Evolutionary conservation across 768 basidiomycete genomes (phyloP), one percentile per base, ranked within the genome.

Genomic region (Kwoniella mangroviensis): DNA sequence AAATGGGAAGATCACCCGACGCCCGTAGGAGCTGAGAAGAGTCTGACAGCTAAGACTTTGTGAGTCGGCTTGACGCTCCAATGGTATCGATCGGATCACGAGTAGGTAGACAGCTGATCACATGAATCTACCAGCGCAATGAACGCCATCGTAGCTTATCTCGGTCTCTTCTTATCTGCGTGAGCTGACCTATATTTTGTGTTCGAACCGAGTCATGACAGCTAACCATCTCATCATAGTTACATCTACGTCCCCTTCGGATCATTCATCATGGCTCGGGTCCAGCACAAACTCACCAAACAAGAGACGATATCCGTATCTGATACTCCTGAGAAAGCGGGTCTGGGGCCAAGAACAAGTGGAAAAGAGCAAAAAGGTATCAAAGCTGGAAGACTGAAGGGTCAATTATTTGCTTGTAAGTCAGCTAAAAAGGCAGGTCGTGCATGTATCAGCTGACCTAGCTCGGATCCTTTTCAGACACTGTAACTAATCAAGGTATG

Each of bases 161-260:
- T 94, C 61, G 91, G 92, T 51, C 87, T 99, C n/a, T 89, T 88
- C 6, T 88, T 98, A 17, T 93, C 91, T n/a, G 94, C 95, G 17
- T 98, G 55, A 78, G 80, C 72, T 49, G 4, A n/a, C 17, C 52
- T n/a, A 28, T 22, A 9, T 54, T 3, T 52, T 6, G 49, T 19
- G 19, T 51, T 22, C 15, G 26, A 15, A n/a, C 17, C n/a, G 2
- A 17, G n/a, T 62, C n/a, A 34, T 34, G 34, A 17, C 3, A 58
- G 65, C 67, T 76, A 41, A 42, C 41, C 21, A 0, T 19, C 17
- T 65, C 24, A n/a, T 17, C 24, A 24, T 53, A 81, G 80, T 24
- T 83, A 94, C 79, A 88, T 97, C 60, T 99, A 98, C 81, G 92
- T 96, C 4, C 94, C 94, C 0, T 97, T 95, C 72, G 94, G 94